phyloP scores from a whole-genome alignment of 2,329 filamentous ascomycete species.

The Colletotrichum nymphaeae region DNA sequence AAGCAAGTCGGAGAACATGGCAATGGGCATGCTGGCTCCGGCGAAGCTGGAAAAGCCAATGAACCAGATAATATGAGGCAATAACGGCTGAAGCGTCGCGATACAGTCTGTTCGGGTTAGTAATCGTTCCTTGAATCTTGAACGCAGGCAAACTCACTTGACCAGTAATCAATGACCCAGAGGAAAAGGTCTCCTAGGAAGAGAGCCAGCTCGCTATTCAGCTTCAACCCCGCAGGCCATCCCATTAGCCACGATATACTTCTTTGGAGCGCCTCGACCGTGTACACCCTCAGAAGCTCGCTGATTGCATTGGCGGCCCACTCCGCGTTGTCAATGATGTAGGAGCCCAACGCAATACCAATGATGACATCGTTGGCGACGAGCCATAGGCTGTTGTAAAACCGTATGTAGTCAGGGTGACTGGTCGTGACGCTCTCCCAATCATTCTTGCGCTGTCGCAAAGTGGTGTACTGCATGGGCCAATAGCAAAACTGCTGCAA shows the following conservation, averaged over 20 bases:
- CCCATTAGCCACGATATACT: conserved; percentile 97
- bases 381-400: conserved; percentile 98
- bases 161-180: conserved; percentile 99
- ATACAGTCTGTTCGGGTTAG: conserved; percentile 73
- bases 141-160: conserved; percentile 66
- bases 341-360: conserved; percentile 94
- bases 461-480: conserved; percentile 94
- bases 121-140: neutral
- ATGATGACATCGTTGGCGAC: conserved; percentile 99
- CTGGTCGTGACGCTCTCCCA: conserved; percentile 97
- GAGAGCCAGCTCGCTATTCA: conserved; percentile 92
- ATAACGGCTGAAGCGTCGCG: conserved; percentile 77
- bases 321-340: conserved; percentile 93
- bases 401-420: conserved; percentile 97
- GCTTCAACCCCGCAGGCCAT: conserved; percentile 92
- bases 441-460: conserved; percentile 88
- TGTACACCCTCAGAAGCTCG: conserved; percentile 80
- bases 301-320: conserved; percentile 87
- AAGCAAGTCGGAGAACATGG: conserved; percentile 92
- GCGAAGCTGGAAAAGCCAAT: conserved; percentile 96
- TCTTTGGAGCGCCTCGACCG: conserved; percentile 85
- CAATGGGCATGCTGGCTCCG: conserved; percentile 96
- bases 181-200: conserved; percentile 96
- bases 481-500: conserved; percentile 99
- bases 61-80: conserved; percentile 91